Evolutionary conservation across 1,139 yeast species (phyloP), one percentile per base, ranked within the genome.

Genomic region (Geotrichum restrictum): DNA sequence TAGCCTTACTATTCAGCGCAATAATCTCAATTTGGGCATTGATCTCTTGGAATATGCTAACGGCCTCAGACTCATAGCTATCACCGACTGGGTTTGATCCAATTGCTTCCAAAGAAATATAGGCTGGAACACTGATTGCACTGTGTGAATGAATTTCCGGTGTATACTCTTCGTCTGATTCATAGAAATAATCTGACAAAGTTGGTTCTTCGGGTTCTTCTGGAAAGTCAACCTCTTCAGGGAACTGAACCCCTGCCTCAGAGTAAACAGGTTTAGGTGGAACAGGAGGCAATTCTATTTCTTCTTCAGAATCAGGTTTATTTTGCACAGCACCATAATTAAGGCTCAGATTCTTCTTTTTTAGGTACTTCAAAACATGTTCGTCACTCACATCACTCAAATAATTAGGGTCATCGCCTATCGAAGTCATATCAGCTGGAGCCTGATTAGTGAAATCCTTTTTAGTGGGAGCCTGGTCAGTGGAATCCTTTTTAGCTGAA

Each of bases 11-110:
- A 19, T 51, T 51, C 22, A 22, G 16, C 21, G 43, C 40, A n/a
- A 55, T 36, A 37, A 54, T 55, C 37, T 53, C 56, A 29, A 62
- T 54, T 27, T 56, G 60, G 8, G 57, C 57, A 24, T 57, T 56
- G 8, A 61, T 56, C 33, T 59, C 63, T 11, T 52, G 46, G 41
- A 51, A 51, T 21, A 47, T 38, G 24, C 44, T 47, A 21, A 45
- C 46, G 21, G 53, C 53, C 32, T 51, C 53, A n/a, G 53, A 29
- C 11, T 43, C 50, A 31, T 45, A 41, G 27, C 38, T 51, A 27
- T 51, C 47, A 11, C 41, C 47, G 21, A 36, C 47, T 16, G 38
- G 24, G 22, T 33, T 27, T 13, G 24, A 7, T 32, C 16, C 48
- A 45, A 45, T 44, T 2, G 53, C 42, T 13, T 49, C 53, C 3